phyloP scores from a whole-genome alignment of 345 rosid species.

The Gossypium ekmanianum region DNA sequence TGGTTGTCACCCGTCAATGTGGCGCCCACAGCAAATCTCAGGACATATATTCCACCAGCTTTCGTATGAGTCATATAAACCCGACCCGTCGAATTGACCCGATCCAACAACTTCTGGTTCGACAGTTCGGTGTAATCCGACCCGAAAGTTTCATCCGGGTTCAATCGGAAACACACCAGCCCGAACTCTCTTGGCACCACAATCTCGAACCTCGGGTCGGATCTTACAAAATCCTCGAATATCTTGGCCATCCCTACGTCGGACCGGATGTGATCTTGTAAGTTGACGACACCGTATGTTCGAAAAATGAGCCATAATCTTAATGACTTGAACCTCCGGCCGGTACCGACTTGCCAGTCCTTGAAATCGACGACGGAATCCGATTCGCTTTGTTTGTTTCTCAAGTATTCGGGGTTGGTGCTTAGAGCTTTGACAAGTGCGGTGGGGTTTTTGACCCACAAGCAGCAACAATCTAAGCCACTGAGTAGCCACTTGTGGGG shows the following conservation, averaged over 20 bases:
- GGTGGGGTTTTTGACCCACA: background rate
- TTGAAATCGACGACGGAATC: conserved; percentile 30
- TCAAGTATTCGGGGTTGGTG: background rate
- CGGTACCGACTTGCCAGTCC: background rate
- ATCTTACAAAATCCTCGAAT: background rate
- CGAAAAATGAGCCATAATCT: conserved; percentile 30
- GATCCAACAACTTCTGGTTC: background rate
- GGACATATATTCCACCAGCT: conserved; percentile 26
- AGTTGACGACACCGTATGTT: background rate
- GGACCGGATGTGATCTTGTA: background rate
- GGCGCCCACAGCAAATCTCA: background rate
- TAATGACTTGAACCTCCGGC: background rate
- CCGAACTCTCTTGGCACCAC: conserved; percentile 1
- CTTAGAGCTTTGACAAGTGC: background rate
- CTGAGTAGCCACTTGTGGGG: conserved; percentile 23
- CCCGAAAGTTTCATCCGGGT: background rate
- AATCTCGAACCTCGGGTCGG: background rate
- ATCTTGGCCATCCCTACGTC: background rate
- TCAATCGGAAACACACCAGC: background rate
- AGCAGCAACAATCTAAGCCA: background rate
- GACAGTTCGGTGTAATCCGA: background rate
- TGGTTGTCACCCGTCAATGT: background rate
- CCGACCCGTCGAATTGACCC: background rate
- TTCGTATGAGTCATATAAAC: conserved; percentile 35
- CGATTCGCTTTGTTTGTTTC: conserved; percentile 32